A percentile compares a stretch with the other conserved stretches of the same genome.
These are phyloP conservation scores for Tylopilus sp. DNA, from an alignment of 768 basidiomycete species.

Conservation along the genomic window DNA sequence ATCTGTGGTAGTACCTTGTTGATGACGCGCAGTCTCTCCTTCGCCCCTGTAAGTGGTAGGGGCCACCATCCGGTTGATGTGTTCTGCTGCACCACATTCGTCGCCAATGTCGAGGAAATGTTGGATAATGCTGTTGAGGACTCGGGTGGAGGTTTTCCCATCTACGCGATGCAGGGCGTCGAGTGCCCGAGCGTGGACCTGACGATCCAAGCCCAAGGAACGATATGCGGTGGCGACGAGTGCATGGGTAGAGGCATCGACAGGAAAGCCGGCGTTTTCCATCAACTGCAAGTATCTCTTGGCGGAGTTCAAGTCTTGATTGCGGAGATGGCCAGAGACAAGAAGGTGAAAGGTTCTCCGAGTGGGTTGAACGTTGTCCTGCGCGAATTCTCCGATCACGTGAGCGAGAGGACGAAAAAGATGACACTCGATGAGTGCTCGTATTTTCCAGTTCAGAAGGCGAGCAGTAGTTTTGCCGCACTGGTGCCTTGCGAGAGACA, in stretches of 20 bases:
- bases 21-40: conserved; percentile 17
- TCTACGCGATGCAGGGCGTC: conserved; percentile 42
- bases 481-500: conserved; percentile 47
- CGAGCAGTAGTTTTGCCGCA: conserved; percentile 48
- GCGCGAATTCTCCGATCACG: conserved; percentile 50
- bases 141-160: conserved; percentile 40
- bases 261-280: conserved; percentile 50
- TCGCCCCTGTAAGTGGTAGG: conserved; percentile 20
- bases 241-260: conserved; percentile 57
- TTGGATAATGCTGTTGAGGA: conserved; percentile 70
- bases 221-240: conserved; percentile 58
- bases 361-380: conserved; percentile 44
- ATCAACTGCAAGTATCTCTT: conserved; percentile 53
- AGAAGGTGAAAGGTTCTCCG: conserved; percentile 68
- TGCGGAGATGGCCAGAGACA: conserved; percentile 64
- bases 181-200: conserved; percentile 52
- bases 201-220: conserved; percentile 51
- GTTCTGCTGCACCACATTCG: conserved; percentile 40
- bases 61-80: conserved; percentile 54
- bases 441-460: conserved; percentile 69
- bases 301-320: conserved; percentile 57
- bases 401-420: conserved; percentile 44
- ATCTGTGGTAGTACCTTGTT: conserved; percentile 27
- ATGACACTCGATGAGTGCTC: conserved; percentile 55
- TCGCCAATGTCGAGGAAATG: conserved; percentile 56